These are phyloP conservation scores for Neopestalotiopsis sp. DNA, from an alignment of 2,329 filamentous ascomycete genomes.

Conservation along the genomic window DNA sequence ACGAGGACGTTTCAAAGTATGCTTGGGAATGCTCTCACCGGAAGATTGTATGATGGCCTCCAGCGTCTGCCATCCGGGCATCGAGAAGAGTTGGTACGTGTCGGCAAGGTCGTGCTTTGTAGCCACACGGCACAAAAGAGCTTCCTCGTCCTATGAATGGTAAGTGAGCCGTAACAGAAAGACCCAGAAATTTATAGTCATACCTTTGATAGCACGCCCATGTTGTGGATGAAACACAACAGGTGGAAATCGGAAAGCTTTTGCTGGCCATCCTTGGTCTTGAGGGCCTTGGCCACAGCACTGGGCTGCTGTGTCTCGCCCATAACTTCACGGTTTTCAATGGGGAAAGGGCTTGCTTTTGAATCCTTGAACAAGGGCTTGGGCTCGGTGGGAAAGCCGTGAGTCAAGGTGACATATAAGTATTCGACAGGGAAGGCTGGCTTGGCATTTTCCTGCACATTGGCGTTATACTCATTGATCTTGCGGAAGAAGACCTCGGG, in stretches of 20 bases:
- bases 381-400: conserved; percentile 86
- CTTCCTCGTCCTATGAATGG: conserved; percentile 78
- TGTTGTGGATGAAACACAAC: conserved; percentile 81
- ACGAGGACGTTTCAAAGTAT: conserved; percentile 63
- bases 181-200: conserved; percentile 1
- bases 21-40: conserved; percentile 84
- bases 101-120: conserved; percentile 81
- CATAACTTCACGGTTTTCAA: conserved; percentile 88
- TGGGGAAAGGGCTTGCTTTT: conserved; percentile 75
- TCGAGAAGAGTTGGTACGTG: conserved; percentile 82
- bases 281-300: conserved; percentile 70
- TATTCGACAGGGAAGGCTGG: conserved; percentile 97
- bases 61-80: conserved; percentile 91
- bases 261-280: conserved; percentile 63
- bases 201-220: conserved; percentile 87
- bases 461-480: conserved; percentile 95
- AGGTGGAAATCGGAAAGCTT: conserved; percentile 92
- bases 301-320: conserved; percentile 84
- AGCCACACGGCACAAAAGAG: conserved; percentile 83
- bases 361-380: conserved; percentile 82
- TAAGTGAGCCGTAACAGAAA: not conserved
- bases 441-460: conserved; percentile 96
- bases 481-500: conserved; percentile 96
- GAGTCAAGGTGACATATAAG: conserved; percentile 91
- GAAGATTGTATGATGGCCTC: conserved; percentile 93